Base-by-base conservation (phyloP, 768 basidiomycete species). In the Suillus variegatus region DNA sequence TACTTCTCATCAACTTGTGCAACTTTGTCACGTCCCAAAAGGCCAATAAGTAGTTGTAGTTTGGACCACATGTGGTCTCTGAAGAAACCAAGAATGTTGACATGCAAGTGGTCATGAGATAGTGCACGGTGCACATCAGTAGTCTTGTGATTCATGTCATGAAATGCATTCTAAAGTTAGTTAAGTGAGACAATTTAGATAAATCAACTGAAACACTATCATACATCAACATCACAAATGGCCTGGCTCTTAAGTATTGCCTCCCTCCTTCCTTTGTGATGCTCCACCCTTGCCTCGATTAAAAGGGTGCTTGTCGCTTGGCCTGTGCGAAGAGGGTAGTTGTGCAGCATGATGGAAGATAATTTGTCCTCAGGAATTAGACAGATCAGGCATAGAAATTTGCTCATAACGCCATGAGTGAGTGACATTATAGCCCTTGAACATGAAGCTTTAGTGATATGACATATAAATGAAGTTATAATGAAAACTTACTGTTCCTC, bases 71-170 rank as follows among this genome's bases (percentile, higher is more conserved):
- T 61, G 64, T 81, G 81, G 40, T 77, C 67, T 7, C 72, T 67
- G 49, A 71, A 76, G 6, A 79, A 58, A 2, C 81, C 82, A 64
- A 79, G 71, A 32, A 71, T 68, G 70, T 32, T 32, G 32, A 32
- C 32, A 32, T 84, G 82, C n/a, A 83, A 74, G 3, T 72, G 70
- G 68, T 84, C 81, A 65, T 74, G 81, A 5, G 75, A 77, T 1
- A 76, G 28, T 40, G 77, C 75, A 9, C 51, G 38, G 64, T 78
- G 67, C 16, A 77, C 74, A 67, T 82, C 79, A 8, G 75, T 78
- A 63, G 74, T 64, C n/a, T 47, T n/a, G 9, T 2, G n/a, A 47
- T 47, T n/a, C 12, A 83, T 58, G 0, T 41, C 61, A 76, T 78
- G 79, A 67, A 82, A 84, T n/a, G 75, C 74, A 71, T 80, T 55